Percentiles rank a stretch among this genome's conserved stretches.
These are phyloP conservation scores for Aspergillus amoenus DNA, from an alignment of 2,329 filamentous ascomycete genomes.

Conservation along the genomic window DNA sequence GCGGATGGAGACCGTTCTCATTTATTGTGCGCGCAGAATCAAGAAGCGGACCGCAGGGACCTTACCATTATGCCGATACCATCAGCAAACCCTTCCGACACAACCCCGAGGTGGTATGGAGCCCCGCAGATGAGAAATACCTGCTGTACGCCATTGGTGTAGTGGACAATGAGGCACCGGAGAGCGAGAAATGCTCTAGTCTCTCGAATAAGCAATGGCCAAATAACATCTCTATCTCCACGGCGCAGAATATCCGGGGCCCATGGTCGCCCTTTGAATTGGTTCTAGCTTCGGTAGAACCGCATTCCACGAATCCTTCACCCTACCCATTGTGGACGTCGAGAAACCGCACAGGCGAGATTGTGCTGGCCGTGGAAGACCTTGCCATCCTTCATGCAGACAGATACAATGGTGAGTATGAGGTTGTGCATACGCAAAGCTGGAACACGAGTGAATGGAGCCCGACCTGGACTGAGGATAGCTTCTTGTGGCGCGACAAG, in stretches of 20 bases:
- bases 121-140: slow-evolving; percentile 45
- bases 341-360: not conserved
- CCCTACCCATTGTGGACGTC: slow-evolving; percentile 14
- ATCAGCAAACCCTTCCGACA: slow-evolving; percentile 47
- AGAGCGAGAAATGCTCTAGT: slow-evolving; percentile 17
- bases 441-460: slow-evolving; percentile 9
- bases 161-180: slow-evolving; percentile 24
- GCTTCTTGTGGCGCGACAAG: slow-evolving; percentile 38
- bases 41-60: slow-evolving; percentile 42
- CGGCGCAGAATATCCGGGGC: not conserved
- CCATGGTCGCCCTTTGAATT: slow-evolving; percentile 4
- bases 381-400: slow-evolving; percentile 17
- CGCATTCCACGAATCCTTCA: slow-evolving; percentile 13
- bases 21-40: slow-evolving; percentile 50
- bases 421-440: not conserved
- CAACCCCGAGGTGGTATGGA: slow-evolving; percentile 49
- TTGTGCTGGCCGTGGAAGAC: slow-evolving; percentile 11
- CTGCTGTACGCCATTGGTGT: slow-evolving; percentile 49
- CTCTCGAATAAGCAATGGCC: slow-evolving; percentile 8
- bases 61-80: slow-evolving; percentile 44
- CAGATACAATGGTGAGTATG: slow-evolving; percentile 16
- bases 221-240: slow-evolving; percentile 16
- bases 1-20: slow-evolving; percentile 50
- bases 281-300: not conserved
- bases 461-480: slow-evolving; percentile 31